A percentile compares a stretch with the other conserved stretches of the same genome.
These are phyloP conservation scores for Xanthoceras sorbifolium DNA, from an alignment of 345 rosid species.

Conservation along the genomic window DNA sequence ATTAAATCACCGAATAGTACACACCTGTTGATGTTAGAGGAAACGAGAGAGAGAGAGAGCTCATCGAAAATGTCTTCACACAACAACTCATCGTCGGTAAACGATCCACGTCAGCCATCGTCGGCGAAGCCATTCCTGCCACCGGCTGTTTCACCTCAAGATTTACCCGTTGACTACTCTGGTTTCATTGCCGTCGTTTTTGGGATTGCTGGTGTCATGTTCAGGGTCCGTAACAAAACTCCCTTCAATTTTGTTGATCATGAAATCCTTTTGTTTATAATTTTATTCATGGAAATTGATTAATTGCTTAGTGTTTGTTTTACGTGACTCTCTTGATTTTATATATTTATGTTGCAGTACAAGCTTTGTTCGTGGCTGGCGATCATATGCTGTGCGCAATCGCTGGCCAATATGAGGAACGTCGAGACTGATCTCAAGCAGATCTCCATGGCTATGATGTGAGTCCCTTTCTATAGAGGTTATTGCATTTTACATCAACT, in stretches of 20 bases:
- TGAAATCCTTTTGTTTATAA: not conserved
- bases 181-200: conserved; percentile 92
- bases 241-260: too few species aligned
- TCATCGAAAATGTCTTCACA: conserved; percentile 57
- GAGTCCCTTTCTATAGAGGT: conserved; percentile 21
- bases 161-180: conserved; percentile 92
- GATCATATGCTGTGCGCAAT: conserved; percentile 90
- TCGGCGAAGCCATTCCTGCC: conserved; percentile 71
- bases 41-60: conserved; percentile 6
- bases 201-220: conserved; percentile 94
- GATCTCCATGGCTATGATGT: conserved; percentile 99
- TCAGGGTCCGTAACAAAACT: conserved; percentile 49
- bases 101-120: conserved; percentile 87
- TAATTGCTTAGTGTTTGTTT: not conserved
- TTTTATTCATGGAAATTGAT: not conserved
- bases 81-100: conserved; percentile 50
- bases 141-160: conserved; percentile 58
- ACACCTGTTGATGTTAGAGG: too few species aligned
- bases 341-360: conserved; percentile 53
- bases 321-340: not conserved
- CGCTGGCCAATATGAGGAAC: conserved; percentile 86
- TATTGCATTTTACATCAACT: not conserved
- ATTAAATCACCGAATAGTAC: too few species aligned
- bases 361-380: conserved; percentile 98
- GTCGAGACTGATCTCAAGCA: conserved; percentile 90